phyloP scores from a whole-genome alignment of 2,329 filamentous ascomycete genomes.

The Catunica adiposa region DNA sequence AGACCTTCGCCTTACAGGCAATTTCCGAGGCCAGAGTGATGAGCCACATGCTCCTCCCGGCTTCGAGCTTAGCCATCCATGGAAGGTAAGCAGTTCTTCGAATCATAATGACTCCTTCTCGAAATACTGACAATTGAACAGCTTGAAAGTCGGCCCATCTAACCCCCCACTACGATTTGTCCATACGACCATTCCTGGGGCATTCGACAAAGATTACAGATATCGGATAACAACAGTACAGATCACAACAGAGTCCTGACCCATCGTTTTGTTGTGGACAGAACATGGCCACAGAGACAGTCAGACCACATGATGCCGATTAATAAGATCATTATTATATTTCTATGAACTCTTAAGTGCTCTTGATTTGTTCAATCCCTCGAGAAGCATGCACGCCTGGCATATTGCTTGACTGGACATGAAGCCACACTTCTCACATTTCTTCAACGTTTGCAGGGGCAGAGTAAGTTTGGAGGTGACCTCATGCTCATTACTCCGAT shows the following conservation, averaged over 20 bases:
- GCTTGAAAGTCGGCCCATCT: background rate
- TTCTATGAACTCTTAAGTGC: background rate
- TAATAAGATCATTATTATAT: constrained; percentile 1
- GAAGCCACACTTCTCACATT: constrained; percentile 79
- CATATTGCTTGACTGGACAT: constrained; percentile 88
- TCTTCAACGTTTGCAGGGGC: constrained; percentile 58
- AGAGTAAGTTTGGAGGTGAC: background rate
- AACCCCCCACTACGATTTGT: background rate
- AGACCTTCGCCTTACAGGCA: constrained; percentile 44
- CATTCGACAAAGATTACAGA: background rate
- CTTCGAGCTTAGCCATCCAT: constrained; percentile 46
- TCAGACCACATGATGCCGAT: background rate
- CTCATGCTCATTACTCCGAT: background rate
- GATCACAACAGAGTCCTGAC: background rate
- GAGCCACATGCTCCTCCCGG: constrained; percentile 37
- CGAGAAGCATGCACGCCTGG: constrained; percentile 81
- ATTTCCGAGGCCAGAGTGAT: constrained; percentile 41
- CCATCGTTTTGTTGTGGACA: too few relatives aligned
- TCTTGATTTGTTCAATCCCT: constrained; percentile 72
- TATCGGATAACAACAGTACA: background rate
- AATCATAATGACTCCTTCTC: background rate
- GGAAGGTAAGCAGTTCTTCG: constrained; percentile 34
- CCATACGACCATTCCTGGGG: too few relatives aligned
- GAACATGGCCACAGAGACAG: background rate
- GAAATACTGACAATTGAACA: background rate